Base-by-base conservation (phyloP, 1,139 yeast species). In the Debaryomycetaceae sp. region DNA sequence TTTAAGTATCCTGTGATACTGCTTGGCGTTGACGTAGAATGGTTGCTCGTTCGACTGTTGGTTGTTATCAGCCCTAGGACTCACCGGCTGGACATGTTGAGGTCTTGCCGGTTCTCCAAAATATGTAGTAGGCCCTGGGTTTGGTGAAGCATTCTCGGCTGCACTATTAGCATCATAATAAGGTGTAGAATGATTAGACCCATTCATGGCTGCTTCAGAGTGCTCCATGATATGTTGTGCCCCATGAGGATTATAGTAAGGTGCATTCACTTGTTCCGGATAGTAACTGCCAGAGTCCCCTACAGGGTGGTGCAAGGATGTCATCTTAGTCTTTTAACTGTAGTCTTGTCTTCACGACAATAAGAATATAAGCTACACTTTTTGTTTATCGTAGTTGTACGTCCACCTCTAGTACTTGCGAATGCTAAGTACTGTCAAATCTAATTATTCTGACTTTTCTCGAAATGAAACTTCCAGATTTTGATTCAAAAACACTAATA, bases 21-120 rank as follows among this genome's bases (percentile, higher is more conserved):
- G 99, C 60, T 92, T 94, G 8, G 98, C 98, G 60, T 94, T 94
- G 37, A 94, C 98, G 57, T 91, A 92, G 57, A 91, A 89, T 2
- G 98, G 98, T 61, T 91, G 96, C 56, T 91, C 97, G 5, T 62
- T 61, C 28, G 37, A 31, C 19, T 35, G 58, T 38, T 9, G 42
- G 46, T 11, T 31, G 17, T 17, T 11, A 7, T 42, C 39, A 7
- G 13, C 17, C 11, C 30, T 30, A 6, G 39, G 34, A 38, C 34
- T 30, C 11, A 8, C 26, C 11, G 26, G 26, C n/a, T 30, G 34
- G 9, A 15, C 22, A 5, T 35, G 31, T 17, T 35, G 34, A 14
- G 22, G 31, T 13, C 33, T 5, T 17, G 17, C 9, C 17, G 33
- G 40, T 16, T 38, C 40, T 4, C 26, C 30, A 24, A 17, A 36